Evolutionary conservation across 768 basidiomycete genomes (phyloP), one percentile per base, ranked within the genome.

Genomic region (Antrodiella citrinella): DNA sequence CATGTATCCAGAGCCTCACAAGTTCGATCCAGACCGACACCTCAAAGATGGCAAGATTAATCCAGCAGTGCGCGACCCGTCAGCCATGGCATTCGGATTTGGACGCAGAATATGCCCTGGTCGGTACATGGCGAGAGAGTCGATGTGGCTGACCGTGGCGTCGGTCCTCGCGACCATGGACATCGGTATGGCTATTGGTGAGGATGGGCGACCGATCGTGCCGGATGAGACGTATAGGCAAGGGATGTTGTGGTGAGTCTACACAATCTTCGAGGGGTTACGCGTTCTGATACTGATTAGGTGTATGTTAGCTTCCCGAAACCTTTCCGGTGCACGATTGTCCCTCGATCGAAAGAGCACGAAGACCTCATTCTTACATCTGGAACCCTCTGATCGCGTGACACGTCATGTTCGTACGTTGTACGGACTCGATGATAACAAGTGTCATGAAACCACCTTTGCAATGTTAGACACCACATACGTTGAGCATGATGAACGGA

Each of bases 91-190:
- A 18, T 58, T 58, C 42, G 57, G 57, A 4, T 58, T 58, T 46
- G 57, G 57, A 15, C 2, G 35, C 35, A 54, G 53, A 11, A 55
- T 58, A 7, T 65, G 62, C 47, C 59, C 64, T 12, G 54, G 57
- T 7, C 49, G 64, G 12, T 51, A 69, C 50, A 46, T 73, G 3
- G 71, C 66, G 0, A 63, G 68, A 44, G 57, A 62, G 44, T 63
- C 67, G 0, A 25, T 71, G 44, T 73, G 71, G 57, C 53, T 71
- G 19, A 66, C 64, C 43, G 65, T 73, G 4, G 52, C 64, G 12
- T 67, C 62, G 25, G 62, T 72, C 24, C 58, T 74, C 11, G 60
- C 72, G 3, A 55, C 63, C 4, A 70, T 76, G 47, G 51, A 66
- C n/a, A 69, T 76, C 26, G 53, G 55, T 2, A 72, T 70, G 52